Base-by-base conservation (phyloP, 345 rosid species). In the Boechera stricta region DNA sequence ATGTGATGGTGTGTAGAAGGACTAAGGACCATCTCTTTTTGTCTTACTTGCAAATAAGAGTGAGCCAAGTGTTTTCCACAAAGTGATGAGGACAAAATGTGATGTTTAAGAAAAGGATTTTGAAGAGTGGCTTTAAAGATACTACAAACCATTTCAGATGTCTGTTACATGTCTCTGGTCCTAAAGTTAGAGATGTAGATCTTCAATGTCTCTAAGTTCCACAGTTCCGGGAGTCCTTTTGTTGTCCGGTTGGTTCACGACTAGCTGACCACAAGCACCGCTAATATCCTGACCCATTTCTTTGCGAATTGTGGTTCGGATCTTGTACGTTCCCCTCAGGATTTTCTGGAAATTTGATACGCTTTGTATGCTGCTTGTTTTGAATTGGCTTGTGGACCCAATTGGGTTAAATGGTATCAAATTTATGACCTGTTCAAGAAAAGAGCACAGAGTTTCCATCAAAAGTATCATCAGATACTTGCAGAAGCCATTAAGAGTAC, bases 211-310 rank as follows among this genome's bases (percentile, higher is more conserved):
- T 6, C 84, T 74, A 55, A 83, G 76, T 62, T 66, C 72, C 13
- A 64, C 71, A 76, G 42, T 80, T 42, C 77, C 73, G 9, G 41
- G 51, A 31, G 82, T 52, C 28, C 62, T 81, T 61, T 84, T 86
- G 79, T 77, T 86, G 67, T 79, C 82, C 3, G 94, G 85, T 59
- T 75, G 82, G 67, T 81, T 85, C 48, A 92, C 90, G 31, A 91
- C 99, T 74, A 95, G 84, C 89, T 95, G 99, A 59, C 99, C 96
- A 48, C 99, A 95, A 8, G 98, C 99, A 0, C 98, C 96, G 10
- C 92, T 88, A 64, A 95, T 92, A 76, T 95, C 96, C 82, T 88
- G 97, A 41, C 97, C 97, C 97, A 95, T 92, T 85, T 91, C 83
- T 81, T 85, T 89, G 9, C 97, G 91, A 65, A 92, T 81, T 0